These are phyloP conservation scores for Akanthomyces muscarius DNA, from an alignment of 2,329 filamentous ascomycete species.

Conservation along the genomic window DNA sequence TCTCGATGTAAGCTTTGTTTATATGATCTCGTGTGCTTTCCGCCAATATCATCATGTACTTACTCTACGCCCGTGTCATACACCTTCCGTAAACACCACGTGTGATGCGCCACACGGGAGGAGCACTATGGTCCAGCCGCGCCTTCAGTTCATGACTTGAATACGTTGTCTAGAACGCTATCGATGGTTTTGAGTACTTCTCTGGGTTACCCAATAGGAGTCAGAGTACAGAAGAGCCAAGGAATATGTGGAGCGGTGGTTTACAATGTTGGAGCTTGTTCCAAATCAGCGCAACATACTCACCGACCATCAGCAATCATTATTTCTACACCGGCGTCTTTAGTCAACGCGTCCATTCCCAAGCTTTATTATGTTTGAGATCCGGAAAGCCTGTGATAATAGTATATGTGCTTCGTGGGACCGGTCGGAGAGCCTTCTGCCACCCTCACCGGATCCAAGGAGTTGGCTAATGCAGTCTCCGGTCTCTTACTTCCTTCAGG, in stretches of 20 bases:
- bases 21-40: conserved; percentile 14
- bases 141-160: too few relatives aligned
- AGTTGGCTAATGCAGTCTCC: conserved; percentile 32
- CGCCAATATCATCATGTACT: background rate
- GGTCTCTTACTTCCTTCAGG: conserved; percentile 28
- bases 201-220: conserved; percentile 23
- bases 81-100: background rate
- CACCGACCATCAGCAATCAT: conserved; percentile 34
- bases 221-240: conserved; percentile 22
- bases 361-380: background rate
- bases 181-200: too few relatives aligned
- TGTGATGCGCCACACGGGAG: background rate
- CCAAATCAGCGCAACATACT: conserved; percentile 34
- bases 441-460: conserved; percentile 32
- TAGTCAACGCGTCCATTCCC: conserved; percentile 8
- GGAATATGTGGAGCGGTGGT: conserved; percentile 22
- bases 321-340: conserved; percentile 22
- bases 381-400: conserved; percentile 31
- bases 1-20: background rate
- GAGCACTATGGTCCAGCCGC: background rate
- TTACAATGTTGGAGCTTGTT: conserved; percentile 29
- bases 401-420: conserved; percentile 32
- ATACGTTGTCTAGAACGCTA: too few relatives aligned
- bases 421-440: conserved; percentile 32
- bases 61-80: background rate